Evolutionary conservation across 2,329 filamentous ascomycete genomes (phyloP), one percentile per base, ranked within the genome.

Genomic region (Alternaria metachromatica): DNA sequence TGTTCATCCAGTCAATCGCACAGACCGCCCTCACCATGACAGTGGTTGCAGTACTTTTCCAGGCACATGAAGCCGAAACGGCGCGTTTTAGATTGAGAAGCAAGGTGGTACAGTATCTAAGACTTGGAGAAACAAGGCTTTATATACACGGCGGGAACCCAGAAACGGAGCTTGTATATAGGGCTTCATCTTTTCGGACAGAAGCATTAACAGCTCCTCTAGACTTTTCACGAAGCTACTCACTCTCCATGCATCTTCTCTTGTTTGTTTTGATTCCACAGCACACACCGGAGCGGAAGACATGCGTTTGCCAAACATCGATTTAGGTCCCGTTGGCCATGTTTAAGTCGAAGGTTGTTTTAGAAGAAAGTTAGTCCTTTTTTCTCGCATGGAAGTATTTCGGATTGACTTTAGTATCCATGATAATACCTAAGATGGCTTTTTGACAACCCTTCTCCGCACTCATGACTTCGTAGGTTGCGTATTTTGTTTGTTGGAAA

Each of bases 381-480:
- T 41, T 41, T 11, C n/a, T 41, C n/a, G 6, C 37, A 41, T 41
- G 33, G 6, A 6, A 5, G 1, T 0, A n/a, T 3, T 41, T 8
- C 1, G 3, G 8, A n/a, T 9, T 41, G 33, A 18, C 8, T 41
- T 41, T 18, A 41, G 37, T 41, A 11, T 10, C n/a, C 37, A 41
- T 41, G 33, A 1, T n/a, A 37, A 37, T 15, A 15, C 33, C 33
- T n/a, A 9, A 37, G n/a, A 11, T 41, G 15, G n/a, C 37, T 18
- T 41, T 18, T 41, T 41, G 15, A 41, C 9, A 41, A 41, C 37
- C 18, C 4, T 18, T 18, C n/a, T 18, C 9, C 15, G 37, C 37
- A 18, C n/a, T 41, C n/a, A 41, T 18, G 9, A 3, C 15, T 0
- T 10, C 2, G 4, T 11, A 1, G 6, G 33, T 6, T 3, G 8